phyloP scores from a whole-genome alignment of 2,329 filamentous ascomycete species.

The Septoria petroselini region DNA sequence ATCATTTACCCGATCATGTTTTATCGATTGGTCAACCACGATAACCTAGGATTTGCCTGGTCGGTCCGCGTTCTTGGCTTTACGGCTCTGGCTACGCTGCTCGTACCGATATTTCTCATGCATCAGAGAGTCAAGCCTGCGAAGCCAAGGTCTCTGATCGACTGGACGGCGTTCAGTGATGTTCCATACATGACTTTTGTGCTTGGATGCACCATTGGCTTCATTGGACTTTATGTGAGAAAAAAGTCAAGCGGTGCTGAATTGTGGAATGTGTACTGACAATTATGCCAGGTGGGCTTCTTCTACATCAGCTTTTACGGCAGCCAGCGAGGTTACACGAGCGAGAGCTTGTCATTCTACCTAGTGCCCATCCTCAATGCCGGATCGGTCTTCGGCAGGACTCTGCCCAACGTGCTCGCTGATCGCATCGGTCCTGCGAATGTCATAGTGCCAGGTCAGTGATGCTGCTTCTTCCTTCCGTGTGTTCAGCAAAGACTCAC shows the following conservation, averaged over 20 bases:
- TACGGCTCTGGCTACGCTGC: conserved; percentile 35
- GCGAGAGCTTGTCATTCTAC: conserved; percentile 42
- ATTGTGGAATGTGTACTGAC: too few species aligned
- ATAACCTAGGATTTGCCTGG: conserved; percentile 34
- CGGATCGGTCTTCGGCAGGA: conserved; percentile 43
- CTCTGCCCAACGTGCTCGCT: conserved; percentile 40
- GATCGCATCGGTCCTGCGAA: conserved; percentile 43
- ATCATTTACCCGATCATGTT: conserved; percentile 41
- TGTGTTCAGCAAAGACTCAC: conserved; percentile 1
- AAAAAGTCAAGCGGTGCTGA: too few species aligned
- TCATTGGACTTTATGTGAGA: conserved; percentile 43
- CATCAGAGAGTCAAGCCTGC: conserved; percentile 40
- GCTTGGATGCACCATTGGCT: conserved; percentile 38
- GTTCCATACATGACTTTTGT: conserved; percentile 40
- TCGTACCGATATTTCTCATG: conserved; percentile 35
- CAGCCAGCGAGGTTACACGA: conserved; percentile 33
- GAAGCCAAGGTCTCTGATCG: conserved; percentile 40
- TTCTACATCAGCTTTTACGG: conserved; percentile 45
- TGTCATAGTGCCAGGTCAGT: conserved; percentile 35
- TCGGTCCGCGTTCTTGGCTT: conserved; percentile 36
- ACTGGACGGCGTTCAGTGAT: conserved; percentile 43
- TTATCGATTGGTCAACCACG: conserved; percentile 32
- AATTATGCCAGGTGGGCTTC: conserved; percentile 20
- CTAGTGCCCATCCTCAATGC: conserved; percentile 45
- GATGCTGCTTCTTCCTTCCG: background rate